phyloP scores from a whole-genome alignment of 1,139 yeast species.

The Torulaspora pretoriensis region DNA sequence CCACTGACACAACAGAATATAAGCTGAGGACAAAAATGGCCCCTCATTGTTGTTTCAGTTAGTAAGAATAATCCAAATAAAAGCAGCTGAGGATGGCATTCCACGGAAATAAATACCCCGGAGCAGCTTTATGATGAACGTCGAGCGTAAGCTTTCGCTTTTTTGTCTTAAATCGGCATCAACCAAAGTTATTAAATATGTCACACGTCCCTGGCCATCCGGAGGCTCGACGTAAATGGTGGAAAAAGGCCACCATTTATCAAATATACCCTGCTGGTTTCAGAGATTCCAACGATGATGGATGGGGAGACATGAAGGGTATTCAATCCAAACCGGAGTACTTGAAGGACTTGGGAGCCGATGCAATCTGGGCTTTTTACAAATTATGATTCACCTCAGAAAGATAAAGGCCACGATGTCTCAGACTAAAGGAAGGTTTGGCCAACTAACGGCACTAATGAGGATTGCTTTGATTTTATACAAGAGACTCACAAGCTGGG shows the following conservation, averaged over 20 bases:
- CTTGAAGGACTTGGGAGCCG: slow-evolving; percentile 48
- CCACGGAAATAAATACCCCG: no score
- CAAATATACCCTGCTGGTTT: slow-evolving; percentile 59
- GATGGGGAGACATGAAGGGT: no score
- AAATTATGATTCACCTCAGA: slow-evolving; percentile 55
- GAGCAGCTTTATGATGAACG: no score
- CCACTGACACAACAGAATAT: no score
- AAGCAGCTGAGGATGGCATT: no score
- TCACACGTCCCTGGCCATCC: slow-evolving; percentile 11
- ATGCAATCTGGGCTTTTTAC: slow-evolving; percentile 57
- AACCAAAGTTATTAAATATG: background rate
- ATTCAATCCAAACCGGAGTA: slow-evolving; percentile 51
- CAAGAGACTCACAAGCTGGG: slow-evolving; percentile 46
- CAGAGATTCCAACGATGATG: slow-evolving; percentile 55
- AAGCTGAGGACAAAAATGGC: no score
- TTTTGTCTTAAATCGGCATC: no score
- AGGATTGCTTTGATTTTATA: slow-evolving; percentile 48
- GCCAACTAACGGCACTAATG: slow-evolving; percentile 51
- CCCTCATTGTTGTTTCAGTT: no score
- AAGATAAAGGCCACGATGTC: slow-evolving; percentile 63
- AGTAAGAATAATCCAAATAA: no score
- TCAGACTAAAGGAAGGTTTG: slow-evolving; percentile 50
- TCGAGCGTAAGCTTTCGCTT: no score
- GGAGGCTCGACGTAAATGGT: slow-evolving; percentile 40
- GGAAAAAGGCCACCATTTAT: slow-evolving; percentile 55